Base-by-base conservation (phyloP, 2,329 filamentous ascomycete genomes). In the Colletotrichum echinochloae region DNA sequence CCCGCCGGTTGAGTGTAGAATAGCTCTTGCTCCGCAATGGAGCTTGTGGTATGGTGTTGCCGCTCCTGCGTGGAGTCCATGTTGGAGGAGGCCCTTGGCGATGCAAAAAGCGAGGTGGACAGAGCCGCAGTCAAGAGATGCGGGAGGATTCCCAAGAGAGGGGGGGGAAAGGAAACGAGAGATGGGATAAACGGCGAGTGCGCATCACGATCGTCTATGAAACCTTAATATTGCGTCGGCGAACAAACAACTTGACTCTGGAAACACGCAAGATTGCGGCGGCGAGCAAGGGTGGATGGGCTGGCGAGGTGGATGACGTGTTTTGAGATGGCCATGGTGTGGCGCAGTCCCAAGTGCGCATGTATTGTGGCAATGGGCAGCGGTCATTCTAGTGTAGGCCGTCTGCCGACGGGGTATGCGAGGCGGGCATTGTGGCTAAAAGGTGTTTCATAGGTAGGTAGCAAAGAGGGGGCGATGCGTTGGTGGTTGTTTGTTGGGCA, bases 11-110 rank as follows among this genome's bases (percentile, higher is more conserved):
- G 54, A 1, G 41, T 28, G 18, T 67, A 70, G 51, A 67, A 70
- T 18, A 70, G 57, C 51, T 70, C 67, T 12, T 70, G 67, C 30
- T 70, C 67, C 20, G 67, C 56, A 52, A 70, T 70, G 57, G 67
- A 66, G 57, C 46, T 70, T 16, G 67, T 59, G 5, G 67, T 66
- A 52, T 70, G 64, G 37, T 57, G 66, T 33, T 66, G 33, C 56
- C 63, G 20, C 33, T 63, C 60, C 48, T 70, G 67, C 14, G 64
- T 62, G 23, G 64, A 39, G 23, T 70, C 67, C 67, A 70, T 70
- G 37, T 57, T 61, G 55, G 41, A 48, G 55, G 41, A 48, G 20
- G 63, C 44, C 35, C 37, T 49, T 52, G 67, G 41, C 35, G 35
- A 51, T 65, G 44, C 57, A 46, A 20, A 20, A 30, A 33, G 46